Evolutionary conservation across 140 eudicot species (phyloP).

Genomic region (Anethum foeniculum): DNA sequence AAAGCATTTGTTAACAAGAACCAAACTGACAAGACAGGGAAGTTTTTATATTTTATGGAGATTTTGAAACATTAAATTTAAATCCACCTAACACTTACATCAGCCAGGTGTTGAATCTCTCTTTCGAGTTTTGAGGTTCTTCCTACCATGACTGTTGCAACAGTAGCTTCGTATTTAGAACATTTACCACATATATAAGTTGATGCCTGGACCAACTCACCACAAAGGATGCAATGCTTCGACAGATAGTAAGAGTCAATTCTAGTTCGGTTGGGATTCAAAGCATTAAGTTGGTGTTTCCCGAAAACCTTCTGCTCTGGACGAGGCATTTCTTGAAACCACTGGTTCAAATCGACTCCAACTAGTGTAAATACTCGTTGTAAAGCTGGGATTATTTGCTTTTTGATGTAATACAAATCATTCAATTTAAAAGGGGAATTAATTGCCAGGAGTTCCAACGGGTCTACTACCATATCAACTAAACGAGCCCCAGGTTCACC

Average conservation of each 20-base stretch:
- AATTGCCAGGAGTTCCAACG: constrained; percentile 61
- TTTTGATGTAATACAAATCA: constrained; percentile 78
- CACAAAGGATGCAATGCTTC: constrained; percentile 75
- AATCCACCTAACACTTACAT: constrained; percentile 44
- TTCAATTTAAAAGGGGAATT: constrained; percentile 81
- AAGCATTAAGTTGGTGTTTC: constrained; percentile 39
- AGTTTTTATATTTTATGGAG: background rate
- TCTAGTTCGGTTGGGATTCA: constrained; percentile 48
- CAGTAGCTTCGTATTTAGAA: constrained; percentile 45
- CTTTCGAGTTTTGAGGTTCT: constrained; percentile 75
- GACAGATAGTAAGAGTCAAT: constrained; percentile 82
- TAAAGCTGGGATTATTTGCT: constrained; percentile 87
- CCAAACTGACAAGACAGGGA: background rate
- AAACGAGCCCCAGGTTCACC: constrained; percentile 98
- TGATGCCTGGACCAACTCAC: constrained; percentile 61
- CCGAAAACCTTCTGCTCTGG: constrained; percentile 54
- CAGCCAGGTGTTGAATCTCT: constrained; percentile 85
- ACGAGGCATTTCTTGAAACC: constrained; percentile 83
- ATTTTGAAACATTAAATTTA: background rate
- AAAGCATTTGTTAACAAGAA: background rate
- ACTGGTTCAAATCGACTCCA: constrained; percentile 67
- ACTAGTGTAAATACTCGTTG: constrained; percentile 88
- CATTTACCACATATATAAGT: constrained; percentile 55
- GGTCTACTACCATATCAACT: constrained; percentile 79
- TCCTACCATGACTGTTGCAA: constrained; percentile 52